These are phyloP conservation scores for Phytophthora sp. DNA, from an alignment of 352 stramenopile genomes.

Conservation along the genomic window DNA sequence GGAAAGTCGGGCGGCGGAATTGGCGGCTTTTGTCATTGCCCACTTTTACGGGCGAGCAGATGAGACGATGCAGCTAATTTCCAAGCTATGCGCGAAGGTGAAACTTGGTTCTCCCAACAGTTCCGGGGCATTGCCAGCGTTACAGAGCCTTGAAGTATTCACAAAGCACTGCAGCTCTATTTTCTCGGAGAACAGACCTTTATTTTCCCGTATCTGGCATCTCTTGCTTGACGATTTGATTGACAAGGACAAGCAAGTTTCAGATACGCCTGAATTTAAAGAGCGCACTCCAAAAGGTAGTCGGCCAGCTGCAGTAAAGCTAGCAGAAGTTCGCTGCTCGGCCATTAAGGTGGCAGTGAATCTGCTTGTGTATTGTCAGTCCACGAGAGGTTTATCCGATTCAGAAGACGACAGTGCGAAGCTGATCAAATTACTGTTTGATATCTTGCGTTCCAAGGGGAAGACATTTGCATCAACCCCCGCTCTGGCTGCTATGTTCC, in stretches of 20 bases:
- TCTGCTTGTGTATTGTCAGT: slow-evolving; percentile 53
- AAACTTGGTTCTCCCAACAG: slow-evolving; percentile 35
- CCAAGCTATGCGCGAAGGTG: slow-evolving; percentile 63
- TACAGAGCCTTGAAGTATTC: slow-evolving; percentile 74
- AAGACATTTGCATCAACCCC: slow-evolving; percentile 49
- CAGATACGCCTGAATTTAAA: slow-evolving; percentile 18
- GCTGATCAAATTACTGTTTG: slow-evolving; percentile 63
- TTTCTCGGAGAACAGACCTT: slow-evolving; percentile 29
- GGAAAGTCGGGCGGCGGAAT: slow-evolving; percentile 55
- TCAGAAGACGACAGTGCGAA: slow-evolving; percentile 34
- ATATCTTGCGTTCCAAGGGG: slow-evolving; percentile 65
- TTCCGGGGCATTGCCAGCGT: slow-evolving; percentile 33
- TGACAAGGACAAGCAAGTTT: slow-evolving; percentile 8
- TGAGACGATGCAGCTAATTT: slow-evolving; percentile 45
- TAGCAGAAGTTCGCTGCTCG: slow-evolving; percentile 60
- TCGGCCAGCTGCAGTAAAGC: slow-evolving; percentile 18
- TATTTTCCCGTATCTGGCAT: slow-evolving; percentile 51
- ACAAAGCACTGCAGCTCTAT: slow-evolving; percentile 54
- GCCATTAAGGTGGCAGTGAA: slow-evolving; percentile 71
- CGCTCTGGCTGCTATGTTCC: slow-evolving; percentile 51
- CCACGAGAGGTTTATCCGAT: slow-evolving; percentile 19
- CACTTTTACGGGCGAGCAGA: slow-evolving; percentile 53
- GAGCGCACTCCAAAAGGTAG: slow-evolving; percentile 31
- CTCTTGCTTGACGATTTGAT: slow-evolving; percentile 54
- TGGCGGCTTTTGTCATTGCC: slow-evolving; percentile 53